A percentile compares a stretch with the other conserved stretches of the same genome.
Evolutionary conservation across 2,329 filamentous ascomycete genomes (phyloP).

Genomic region (Mycocentrospora acerina): DNA sequence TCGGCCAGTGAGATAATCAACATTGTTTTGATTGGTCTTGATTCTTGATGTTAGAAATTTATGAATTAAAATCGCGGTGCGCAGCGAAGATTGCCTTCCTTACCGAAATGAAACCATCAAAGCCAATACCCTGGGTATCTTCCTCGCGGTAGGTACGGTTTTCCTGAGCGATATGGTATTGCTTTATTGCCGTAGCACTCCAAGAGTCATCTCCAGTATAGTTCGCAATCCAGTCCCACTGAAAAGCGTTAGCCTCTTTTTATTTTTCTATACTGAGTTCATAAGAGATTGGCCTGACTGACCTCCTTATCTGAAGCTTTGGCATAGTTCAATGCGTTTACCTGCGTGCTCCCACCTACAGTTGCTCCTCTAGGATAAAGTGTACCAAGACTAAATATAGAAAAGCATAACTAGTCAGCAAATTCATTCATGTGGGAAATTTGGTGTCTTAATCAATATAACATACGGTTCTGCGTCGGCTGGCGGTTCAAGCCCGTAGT

Average conservation of each 20-base stretch:
- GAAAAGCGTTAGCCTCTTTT: too few species aligned
- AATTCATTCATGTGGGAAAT: not conserved
- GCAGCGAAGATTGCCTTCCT: not conserved
- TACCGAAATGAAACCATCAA: constrained; percentile 11
- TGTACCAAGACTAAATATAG: constrained; percentile 36
- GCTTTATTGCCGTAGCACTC: constrained; percentile 42
- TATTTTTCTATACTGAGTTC: too few species aligned
- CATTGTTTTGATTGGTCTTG: too few species aligned
- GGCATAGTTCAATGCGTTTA: constrained; percentile 62
- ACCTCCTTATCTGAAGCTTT: constrained; percentile 56
- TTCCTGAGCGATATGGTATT: constrained; percentile 9
- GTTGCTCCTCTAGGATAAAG: constrained; percentile 15
- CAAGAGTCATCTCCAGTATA: constrained; percentile 47
- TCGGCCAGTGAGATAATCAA: too few species aligned
- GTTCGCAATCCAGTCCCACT: constrained; percentile 58
- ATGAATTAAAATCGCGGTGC: too few species aligned
- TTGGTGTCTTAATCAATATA: too few species aligned
- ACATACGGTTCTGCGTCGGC: constrained; percentile 10
- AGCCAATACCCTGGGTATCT: constrained; percentile 16
- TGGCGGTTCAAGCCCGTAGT: constrained; percentile 7
- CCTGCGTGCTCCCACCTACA: constrained; percentile 38
- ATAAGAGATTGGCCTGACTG: too few species aligned
- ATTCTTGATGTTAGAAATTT: too few species aligned
- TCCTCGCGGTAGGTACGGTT: constrained; percentile 13
- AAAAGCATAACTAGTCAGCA: not conserved